Conservation (phyloP, 1,284 basidiomycete species). For the Ceratobasidium sp. region DNA sequence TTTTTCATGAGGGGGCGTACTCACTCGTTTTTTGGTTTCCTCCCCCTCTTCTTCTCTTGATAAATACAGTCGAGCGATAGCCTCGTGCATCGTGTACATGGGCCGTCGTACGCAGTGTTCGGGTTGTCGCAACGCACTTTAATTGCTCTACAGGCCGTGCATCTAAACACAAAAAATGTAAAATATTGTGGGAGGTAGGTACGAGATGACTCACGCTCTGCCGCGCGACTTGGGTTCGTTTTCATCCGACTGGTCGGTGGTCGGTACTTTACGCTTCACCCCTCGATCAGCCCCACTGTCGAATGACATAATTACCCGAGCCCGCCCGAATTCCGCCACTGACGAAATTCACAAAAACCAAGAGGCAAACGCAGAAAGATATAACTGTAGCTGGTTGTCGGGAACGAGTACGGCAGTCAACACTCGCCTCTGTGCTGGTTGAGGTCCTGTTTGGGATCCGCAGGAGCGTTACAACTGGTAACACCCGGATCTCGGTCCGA, state of each 20-base stretch:
- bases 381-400: conserved; percentile 2
- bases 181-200: neutral
- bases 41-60: conserved; percentile 38
- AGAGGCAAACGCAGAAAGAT: neutral
- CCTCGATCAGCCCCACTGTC: conserved; percentile 40
- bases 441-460: conserved; percentile 15
- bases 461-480: conserved; percentile 13
- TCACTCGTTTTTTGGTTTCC: conserved; percentile 44
- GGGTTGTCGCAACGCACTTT: conserved; percentile 43
- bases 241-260: conserved; percentile 40
- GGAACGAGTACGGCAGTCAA: neutral
- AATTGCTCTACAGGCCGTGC: conserved; percentile 35
- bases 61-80: conserved; percentile 35
- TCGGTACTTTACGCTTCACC: conserved; percentile 43
- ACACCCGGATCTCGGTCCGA: conserved; percentile 12
- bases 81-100: conserved; percentile 27
- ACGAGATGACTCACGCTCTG: conserved; percentile 32
- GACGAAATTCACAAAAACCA: neutral
- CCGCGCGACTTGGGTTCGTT: conserved; percentile 42
- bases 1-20: conserved; percentile 11
- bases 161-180: conserved; percentile 9
- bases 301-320: conserved; percentile 33
- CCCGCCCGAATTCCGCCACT: neutral
- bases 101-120: conserved; percentile 28
- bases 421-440: neutral